Base-by-base conservation (phyloP, 345 rosid genomes). In the Draba incana region DNA sequence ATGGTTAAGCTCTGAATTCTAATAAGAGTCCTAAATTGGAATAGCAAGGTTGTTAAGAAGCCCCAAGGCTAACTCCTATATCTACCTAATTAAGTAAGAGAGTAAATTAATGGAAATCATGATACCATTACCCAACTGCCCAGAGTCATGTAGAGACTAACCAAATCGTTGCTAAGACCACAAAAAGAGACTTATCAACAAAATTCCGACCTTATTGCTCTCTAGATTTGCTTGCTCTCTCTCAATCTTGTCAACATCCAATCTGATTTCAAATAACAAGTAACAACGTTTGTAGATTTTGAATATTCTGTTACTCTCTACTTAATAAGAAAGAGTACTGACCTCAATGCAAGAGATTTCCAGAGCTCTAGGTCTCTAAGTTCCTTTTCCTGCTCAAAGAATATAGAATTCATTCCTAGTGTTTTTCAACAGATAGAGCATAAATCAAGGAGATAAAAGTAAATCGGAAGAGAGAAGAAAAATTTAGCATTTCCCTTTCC, bases 111-210 rank as follows among this genome's bases (percentile, higher is more conserved):
- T 81, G 81, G 86, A 84, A 62, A 93, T 80, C 64, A 88, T 82
- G 82, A 88, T 78, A 88, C 82, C 83, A 93, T 78, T 24, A 82
- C 50, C 96, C 97, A 93, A 67, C 94, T 92, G 38, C 79, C 14
- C 80, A 79, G 4, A 84, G 72, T 42, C 76, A 69, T 3, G 66
- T 57, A 13, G 89, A 88, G 42, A 90, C 66, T 57, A 93, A 76
- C 84, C 86, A 83, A 41, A 85, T 54, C 20, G 80, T 68, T 15
- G 97, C 88, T 37, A 86, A 52, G 75, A 83, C 78, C 58, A 80
- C 72, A 20, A 88, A 84, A 84, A 84, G 25, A 93, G 76, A 64
- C 96, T 90, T 68, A 85, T 68, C 5, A 80, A 78, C 14, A 92
- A 43, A 31, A 88, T 81, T 0, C 82, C 85, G 0, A 90, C 78